Base-by-base conservation (phyloP, 306 rosid species). In the Trifolium dubium region DNA sequence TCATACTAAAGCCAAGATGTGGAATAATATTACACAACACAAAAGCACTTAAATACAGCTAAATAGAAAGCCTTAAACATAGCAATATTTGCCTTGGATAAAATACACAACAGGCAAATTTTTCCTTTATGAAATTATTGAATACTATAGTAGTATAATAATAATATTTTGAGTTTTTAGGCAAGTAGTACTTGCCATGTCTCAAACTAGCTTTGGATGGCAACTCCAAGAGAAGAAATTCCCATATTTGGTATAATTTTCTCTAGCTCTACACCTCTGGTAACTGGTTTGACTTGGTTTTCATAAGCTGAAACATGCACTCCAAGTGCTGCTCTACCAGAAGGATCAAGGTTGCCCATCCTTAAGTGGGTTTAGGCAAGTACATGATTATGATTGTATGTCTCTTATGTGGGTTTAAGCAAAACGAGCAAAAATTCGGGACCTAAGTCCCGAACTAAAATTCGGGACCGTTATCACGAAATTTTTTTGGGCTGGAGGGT, bases 271-370 rank as follows among this genome's bases (percentile, higher is more conserved):
- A 59, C 75, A 76, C 72, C 37, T 46, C 54, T 80, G 39, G 32
- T 43, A 29, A 34, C 84, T 8, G 79, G 17, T 11, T 76, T 66
- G 19, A 50, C 50, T 31, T 81, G 74, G 5, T 80, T 35, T 5
- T 85, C 93, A 81, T 95, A 95, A 70, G 92, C 96, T n/a, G 91
- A 83, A 35, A 58, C 28, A 72, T 95, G 99, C 35, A 95, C 97
- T 63, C 96, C 98, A 4, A 84, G 85, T 17, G 95, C 95, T 66
- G 99, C 99, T 83, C 99, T 85, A 5, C 98, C 99, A 28, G 98
- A 92, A 37, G 98, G 99, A 44, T 95, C 99, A 41, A 92, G 92
- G 70, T 92, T 92, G 47, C 73, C 85, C n/a, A n/a, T n/a, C n/a
- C n/a, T n/a, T n/a, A n/a, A n/a, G n/a, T n/a, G n/a, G n/a, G n/a